These are phyloP conservation scores for Funneliformis geosporum DNA, from an alignment of 192 early-diverging fungal genomes.

Conservation along the genomic window DNA sequence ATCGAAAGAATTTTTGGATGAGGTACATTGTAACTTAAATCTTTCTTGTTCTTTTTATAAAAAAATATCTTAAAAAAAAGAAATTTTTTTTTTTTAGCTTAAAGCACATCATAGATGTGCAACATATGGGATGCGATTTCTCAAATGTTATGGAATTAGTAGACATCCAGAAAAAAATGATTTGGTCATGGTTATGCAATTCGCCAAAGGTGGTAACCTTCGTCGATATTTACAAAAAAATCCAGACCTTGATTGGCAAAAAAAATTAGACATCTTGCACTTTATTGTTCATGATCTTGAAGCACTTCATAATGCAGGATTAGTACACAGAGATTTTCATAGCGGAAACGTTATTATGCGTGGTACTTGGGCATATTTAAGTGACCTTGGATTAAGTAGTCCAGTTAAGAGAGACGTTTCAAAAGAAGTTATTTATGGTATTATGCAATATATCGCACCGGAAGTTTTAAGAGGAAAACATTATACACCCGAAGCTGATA, in stretches of 20 bases:
- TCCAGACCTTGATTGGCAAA: not conserved
- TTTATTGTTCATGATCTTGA: not conserved
- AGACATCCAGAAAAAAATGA: not conserved
- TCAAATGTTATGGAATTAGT: not conserved
- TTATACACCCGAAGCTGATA: too few relatives aligned
- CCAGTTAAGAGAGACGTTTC: too few relatives aligned
- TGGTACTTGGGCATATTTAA: not conserved
- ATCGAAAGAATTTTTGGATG: not conserved
- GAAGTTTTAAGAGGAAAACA: too few relatives aligned
- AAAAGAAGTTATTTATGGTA: too few relatives aligned
- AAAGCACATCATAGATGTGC: too few relatives aligned
- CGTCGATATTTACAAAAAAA: not conserved
- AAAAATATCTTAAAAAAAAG: too few relatives aligned
- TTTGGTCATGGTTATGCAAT: not conserved
- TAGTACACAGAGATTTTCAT: conserved; percentile 1
- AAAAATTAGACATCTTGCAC: not conserved
- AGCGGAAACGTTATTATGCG: not conserved
- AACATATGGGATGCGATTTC: not conserved
- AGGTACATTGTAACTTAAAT: not conserved
- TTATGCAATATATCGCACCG: too few relatives aligned
- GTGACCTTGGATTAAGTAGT: too few relatives aligned
- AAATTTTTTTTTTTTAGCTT: too few relatives aligned
- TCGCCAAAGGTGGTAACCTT: conserved; percentile 8
- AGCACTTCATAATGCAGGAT: not conserved
- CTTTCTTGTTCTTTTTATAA: too few relatives aligned